Conservation (phyloP, 2,329 filamentous ascomycete genomes). For the Ceratocystis huliohia region DNA sequence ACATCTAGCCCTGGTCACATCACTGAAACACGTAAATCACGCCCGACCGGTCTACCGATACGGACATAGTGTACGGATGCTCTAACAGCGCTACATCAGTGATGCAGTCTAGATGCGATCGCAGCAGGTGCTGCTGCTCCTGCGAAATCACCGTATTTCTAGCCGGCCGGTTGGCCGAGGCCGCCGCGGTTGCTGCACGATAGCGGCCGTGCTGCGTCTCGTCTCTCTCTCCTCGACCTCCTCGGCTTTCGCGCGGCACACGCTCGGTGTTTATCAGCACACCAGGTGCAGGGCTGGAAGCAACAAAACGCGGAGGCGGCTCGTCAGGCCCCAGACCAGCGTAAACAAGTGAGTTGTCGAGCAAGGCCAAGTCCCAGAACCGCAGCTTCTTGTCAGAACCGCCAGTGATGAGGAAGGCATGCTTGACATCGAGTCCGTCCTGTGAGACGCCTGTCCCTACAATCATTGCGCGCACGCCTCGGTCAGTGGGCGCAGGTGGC, state of each 20-base stretch:
- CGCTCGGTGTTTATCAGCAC: slow-evolving; percentile 56
- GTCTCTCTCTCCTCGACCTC: slow-evolving; percentile 21
- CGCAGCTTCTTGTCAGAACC: slow-evolving; percentile 83
- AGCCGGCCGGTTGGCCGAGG: slow-evolving; percentile 35
- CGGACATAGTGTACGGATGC: slow-evolving; percentile 79
- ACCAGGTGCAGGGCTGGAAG: slow-evolving; percentile 48
- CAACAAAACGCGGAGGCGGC: slow-evolving; percentile 58
- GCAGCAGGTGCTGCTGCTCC: slow-evolving; percentile 76
- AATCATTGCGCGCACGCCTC: slow-evolving; percentile 62
- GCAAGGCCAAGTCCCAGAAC: slow-evolving; percentile 77
- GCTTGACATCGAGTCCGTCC: slow-evolving; percentile 59
- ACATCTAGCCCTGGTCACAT: not conserved
- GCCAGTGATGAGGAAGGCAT: slow-evolving; percentile 74
- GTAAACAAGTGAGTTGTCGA: slow-evolving; percentile 67
- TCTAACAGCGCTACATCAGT: slow-evolving; percentile 82
- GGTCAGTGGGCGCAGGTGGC: slow-evolving; percentile 36
- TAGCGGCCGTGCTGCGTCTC: slow-evolving; percentile 12
- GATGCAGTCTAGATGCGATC: slow-evolving; percentile 76
- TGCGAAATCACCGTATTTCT: slow-evolving; percentile 74
- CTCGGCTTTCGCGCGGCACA: slow-evolving; percentile 31
- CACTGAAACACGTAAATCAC: slow-evolving; percentile 71
- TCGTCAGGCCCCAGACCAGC: slow-evolving; percentile 64
- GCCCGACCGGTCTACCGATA: slow-evolving; percentile 79
- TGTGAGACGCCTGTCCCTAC: slow-evolving; percentile 59
- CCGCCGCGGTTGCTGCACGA: slow-evolving; percentile 22